Base-by-base conservation (phyloP, 306 rosid genomes). In the Mimosa pudica region DNA sequence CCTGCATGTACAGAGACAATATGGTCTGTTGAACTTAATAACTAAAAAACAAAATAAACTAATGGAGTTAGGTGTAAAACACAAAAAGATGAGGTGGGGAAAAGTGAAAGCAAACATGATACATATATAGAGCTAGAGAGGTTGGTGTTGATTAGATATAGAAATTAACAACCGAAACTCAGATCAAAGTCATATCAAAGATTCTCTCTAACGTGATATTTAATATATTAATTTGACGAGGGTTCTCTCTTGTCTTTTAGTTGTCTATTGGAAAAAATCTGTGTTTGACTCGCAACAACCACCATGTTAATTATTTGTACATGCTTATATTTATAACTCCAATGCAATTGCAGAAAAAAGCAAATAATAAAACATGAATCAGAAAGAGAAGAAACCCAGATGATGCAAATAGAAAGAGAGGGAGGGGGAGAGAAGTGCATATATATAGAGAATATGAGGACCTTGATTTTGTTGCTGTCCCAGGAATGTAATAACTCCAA, bases 141-240 rank as follows among this genome's bases (percentile, higher is more conserved):
- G 72, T 76, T 76, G 70, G 54, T 71, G 74, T 24, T 2, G 76
- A 67, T 62, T 58, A 66, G 71, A 74, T 78, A 32, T 13, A 65
- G 51, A 75, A 57, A n/a, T 57, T 78, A 58, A 80, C 70, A 70
- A 79, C 84, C 60, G 32, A 75, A 78, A 71, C 81, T 70, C 42
- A 70, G 81, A 84, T 84, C 71, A 70, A 84, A 70, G 81, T 84
- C 84, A 6, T 72, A 72, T 84, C 87, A 80, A 79, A 83, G 83
- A 83, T 80, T 62, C 64, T 76, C 32, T 4, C 24, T 78, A 79
- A 79, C 86, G 61, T 38, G 5, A 38, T n/a, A 69, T n/a, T 57
- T 54, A 24, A 63, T 64, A 61, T 73, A 24, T 51, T 12, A 51
- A 4, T 79, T 79, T 79, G 81, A 79, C 81, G 48, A 61, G 18